A percentile compares a stretch with the other conserved stretches of the same genome.
Conservation (phyloP, 2,329 filamentous ascomycete species). For the Penicillium olsonii region DNA sequence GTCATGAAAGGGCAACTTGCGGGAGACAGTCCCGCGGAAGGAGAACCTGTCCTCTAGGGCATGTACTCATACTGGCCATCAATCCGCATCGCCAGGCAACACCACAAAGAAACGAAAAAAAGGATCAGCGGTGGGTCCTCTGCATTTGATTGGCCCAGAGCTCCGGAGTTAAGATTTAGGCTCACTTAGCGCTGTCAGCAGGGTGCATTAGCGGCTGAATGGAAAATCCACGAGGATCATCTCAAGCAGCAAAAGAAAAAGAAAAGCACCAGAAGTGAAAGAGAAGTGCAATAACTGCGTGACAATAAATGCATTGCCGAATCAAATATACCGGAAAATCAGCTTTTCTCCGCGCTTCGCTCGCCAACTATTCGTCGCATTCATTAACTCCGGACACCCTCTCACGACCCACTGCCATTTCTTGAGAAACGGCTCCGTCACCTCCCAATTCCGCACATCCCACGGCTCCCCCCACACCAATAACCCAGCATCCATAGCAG, state of each 20-base stretch:
- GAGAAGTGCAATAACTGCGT: too few relatives aligned
- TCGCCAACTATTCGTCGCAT: conserved; percentile 31
- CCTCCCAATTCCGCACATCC: conserved; percentile 51
- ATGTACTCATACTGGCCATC: too few relatives aligned
- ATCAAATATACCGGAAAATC: conserved; percentile 29
- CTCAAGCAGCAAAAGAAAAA: background rate
- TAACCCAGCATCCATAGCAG: conserved; percentile 33
- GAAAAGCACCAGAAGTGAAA: background rate
- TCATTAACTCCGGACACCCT: conserved; percentile 28
- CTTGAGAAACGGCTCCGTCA: conserved; percentile 46
- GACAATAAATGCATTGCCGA: too few relatives aligned
- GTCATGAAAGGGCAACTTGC: conserved; percentile 6
- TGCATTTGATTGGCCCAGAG: background rate
- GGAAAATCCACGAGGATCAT: background rate
- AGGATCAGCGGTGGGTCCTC: background rate
- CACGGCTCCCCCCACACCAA: conserved; percentile 55
- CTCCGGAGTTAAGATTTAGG: conserved; percentile 1
- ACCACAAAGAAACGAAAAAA: background rate
- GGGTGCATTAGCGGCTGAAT: conserved; percentile 13
- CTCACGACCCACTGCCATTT: conserved; percentile 46
- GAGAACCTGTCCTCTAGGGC: background rate
- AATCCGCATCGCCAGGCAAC: too few relatives aligned
- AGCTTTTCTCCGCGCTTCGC: conserved; percentile 26
- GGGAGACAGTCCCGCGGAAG: conserved; percentile 5
- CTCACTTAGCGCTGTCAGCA: conserved; percentile 15